A percentile compares a stretch with the other conserved stretches of the same genome.
Conservation (phyloP, 2,329 filamentous ascomycete species). For the Pyricularia pennisetigena region DNA sequence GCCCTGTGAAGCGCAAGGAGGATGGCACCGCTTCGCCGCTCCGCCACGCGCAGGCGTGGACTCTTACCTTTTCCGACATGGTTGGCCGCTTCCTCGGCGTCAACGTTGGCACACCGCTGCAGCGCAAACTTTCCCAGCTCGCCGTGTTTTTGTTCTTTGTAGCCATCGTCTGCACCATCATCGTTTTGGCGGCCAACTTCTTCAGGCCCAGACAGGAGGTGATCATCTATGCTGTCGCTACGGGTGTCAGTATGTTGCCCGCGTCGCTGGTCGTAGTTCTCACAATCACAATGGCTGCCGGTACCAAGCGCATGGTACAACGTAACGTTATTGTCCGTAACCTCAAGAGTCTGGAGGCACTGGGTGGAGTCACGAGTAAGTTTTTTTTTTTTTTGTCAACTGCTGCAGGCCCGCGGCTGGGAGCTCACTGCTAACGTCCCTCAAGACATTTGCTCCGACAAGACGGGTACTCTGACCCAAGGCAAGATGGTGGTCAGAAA, state of each 20-base stretch:
- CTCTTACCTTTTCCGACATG: constrained; percentile 38
- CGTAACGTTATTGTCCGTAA: constrained; percentile 48
- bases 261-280: constrained; percentile 54
- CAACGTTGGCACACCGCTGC: constrained; percentile 57
- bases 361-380: constrained; percentile 34
- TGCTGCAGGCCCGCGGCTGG: background rate
- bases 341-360: constrained; percentile 41
- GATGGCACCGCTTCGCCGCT: constrained; percentile 37
- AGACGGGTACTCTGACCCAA: constrained; percentile 54
- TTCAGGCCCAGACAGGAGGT: constrained; percentile 42
- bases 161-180: constrained; percentile 54
- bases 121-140: constrained; percentile 54
- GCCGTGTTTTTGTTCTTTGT: constrained; percentile 53
- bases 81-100: constrained; percentile 53
- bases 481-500: constrained; percentile 51
- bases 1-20: constrained; percentile 33
- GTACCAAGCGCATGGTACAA: constrained; percentile 33
- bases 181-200: constrained; percentile 51
- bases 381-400: too few relatives aligned
- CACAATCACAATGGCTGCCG: constrained; percentile 57
- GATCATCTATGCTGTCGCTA: constrained; percentile 54
- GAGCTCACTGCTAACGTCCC: background rate
- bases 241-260: constrained; percentile 51
- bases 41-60: constrained; percentile 28
- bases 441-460: constrained; percentile 50